Base-by-base conservation (phyloP, 805 yeast species). In the Wickerhamomyces mucosus region DNA sequence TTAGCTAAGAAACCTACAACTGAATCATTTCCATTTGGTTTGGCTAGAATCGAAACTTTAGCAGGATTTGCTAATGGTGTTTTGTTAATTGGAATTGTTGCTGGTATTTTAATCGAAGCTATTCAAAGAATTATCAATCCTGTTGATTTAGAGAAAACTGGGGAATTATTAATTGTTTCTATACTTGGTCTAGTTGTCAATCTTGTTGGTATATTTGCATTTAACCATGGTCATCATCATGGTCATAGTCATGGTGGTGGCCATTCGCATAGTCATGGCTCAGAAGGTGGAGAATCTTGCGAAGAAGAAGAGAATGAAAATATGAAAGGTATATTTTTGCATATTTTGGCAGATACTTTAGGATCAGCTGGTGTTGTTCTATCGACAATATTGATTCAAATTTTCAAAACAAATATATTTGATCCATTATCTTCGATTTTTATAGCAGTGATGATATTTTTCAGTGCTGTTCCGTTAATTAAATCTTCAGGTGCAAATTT, bases 341-440 rank as follows among this genome's bases (percentile, higher is more conserved):
- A 92, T 46, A 82, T 92, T 19, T 52, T 92, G 27, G 99, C 99
- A 0, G 99, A 92, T 48, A 88, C 97, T 0, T 61, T 92, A 25
- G 99, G 99, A 0, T 89, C 97, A 0, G 94, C 88, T 0, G 97
- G 97, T 6, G 99, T 94, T 13, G 88, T 92, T n/a, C 55, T 85
- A 1, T 86, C 96, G 0, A 89, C 98, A 0, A 33, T 85, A 5
- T 58, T 92, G 24, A 81, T 89, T 7, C 73, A 77, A 36, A 46
- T 75, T 21, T 78, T 81, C 53, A 58, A 69, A 8, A 72, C 74
- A 13, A 70, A 75, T 33, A 78, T 95, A 2, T 79, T 89, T 50
- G 99, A 92, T 50, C 96, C 99, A 2, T 56, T 92, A 15, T 94
- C 96, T 0, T 88, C 97, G 1, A 65, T 92, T 4, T 65, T 88